Conservation (phyloP, 495 filamentous ascomycete genomes). For the Neurospora cerealis region DNA sequence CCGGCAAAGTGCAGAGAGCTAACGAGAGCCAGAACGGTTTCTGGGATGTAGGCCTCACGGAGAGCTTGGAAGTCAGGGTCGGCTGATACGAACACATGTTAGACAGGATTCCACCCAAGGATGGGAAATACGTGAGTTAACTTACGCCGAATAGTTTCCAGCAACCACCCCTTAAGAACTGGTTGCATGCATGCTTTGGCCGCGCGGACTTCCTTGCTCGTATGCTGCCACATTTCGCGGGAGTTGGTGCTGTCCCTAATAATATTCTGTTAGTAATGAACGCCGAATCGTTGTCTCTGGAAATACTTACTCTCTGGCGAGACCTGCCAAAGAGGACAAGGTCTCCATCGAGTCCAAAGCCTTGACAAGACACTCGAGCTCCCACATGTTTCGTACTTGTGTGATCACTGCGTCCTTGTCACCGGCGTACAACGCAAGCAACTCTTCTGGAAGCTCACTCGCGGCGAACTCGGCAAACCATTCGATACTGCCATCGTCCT, state of each 20-base stretch:
- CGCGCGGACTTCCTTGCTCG: constrained; percentile 26
- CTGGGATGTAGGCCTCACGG: constrained; percentile 66
- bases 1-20: constrained; percentile 62
- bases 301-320: constrained; percentile 31
- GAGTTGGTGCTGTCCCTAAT: constrained; percentile 17
- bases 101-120: neutral
- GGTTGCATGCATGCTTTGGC: constrained; percentile 36
- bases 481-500: constrained; percentile 21
- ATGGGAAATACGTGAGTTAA: neutral
- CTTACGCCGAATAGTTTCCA: constrained; percentile 26
- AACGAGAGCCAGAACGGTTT: constrained; percentile 71
- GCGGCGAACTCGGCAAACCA: constrained; percentile 33
- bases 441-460: constrained; percentile 21
- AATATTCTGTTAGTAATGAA: neutral
- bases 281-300: neutral
- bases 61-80: constrained; percentile 43
- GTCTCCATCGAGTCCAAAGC: constrained; percentile 57
- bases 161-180: constrained; percentile 35
- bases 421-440: constrained; percentile 25
- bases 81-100: constrained; percentile 6
- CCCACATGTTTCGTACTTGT: constrained; percentile 54
- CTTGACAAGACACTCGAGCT: constrained; percentile 60
- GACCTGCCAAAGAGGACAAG: constrained; percentile 32
- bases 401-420: constrained; percentile 33
- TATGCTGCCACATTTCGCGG: constrained; percentile 35